These are phyloP conservation scores for Ascochyta lentis DNA, from an alignment of 2,329 filamentous ascomycete species.

Conservation along the genomic window DNA sequence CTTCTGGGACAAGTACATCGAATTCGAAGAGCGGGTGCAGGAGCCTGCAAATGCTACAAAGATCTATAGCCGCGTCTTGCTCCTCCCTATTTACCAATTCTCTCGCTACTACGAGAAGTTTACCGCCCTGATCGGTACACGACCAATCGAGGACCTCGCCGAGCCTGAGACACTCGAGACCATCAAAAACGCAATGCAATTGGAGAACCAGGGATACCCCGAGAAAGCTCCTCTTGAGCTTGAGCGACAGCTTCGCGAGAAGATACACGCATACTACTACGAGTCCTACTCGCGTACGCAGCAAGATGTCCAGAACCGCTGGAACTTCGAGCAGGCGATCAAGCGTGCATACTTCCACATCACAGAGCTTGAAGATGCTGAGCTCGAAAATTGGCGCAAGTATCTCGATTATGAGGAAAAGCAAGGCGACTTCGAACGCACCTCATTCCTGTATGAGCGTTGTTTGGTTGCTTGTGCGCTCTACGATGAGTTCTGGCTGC, in stretches of 20 bases:
- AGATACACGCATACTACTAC: conserved; percentile 81
- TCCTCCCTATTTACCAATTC: conserved; percentile 95
- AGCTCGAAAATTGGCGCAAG: conserved; percentile 90
- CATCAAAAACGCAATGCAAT: conserved; percentile 75
- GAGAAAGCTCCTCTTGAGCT: conserved; percentile 75
- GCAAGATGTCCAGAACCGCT: conserved; percentile 86
- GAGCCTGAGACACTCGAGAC: conserved; percentile 70
- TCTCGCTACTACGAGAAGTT: conserved; percentile 93
- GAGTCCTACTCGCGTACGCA: conserved; percentile 83
- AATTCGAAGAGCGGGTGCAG: conserved; percentile 85
- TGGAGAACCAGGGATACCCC: conserved; percentile 62
- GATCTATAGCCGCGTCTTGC: conserved; percentile 81
- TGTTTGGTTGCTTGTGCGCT: conserved; percentile 91
- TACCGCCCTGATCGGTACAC: conserved; percentile 72
- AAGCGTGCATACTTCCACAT: conserved; percentile 98
- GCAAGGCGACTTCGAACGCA: conserved; percentile 77
- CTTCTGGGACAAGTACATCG: conserved; percentile 99
- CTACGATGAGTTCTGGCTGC: conserved; percentile 97
- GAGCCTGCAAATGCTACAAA: conserved; percentile 71
- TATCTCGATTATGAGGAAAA: conserved; percentile 95
- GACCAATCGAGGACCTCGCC: conserved; percentile 76
- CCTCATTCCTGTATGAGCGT: conserved; percentile 87
- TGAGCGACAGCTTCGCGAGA: conserved; percentile 80
- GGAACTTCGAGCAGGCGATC: conserved; percentile 93
- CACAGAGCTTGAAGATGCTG: conserved; percentile 84